A percentile compares a stretch with the other conserved stretches of the same genome.
Evolutionary conservation across 345 rosid genomes (phyloP).

Genomic region (Hypericum androsaemum): DNA sequence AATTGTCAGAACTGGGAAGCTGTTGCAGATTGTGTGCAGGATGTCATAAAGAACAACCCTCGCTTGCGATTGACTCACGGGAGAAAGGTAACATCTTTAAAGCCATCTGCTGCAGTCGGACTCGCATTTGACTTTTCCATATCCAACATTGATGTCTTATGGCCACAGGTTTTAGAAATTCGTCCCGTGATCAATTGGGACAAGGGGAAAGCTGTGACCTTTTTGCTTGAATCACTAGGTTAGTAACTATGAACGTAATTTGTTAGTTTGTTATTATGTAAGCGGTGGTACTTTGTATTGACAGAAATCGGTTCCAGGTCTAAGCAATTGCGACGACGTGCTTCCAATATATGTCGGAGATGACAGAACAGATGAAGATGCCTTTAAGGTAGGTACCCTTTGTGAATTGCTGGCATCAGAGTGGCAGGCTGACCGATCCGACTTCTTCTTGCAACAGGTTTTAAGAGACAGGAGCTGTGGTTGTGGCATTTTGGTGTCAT

Average conservation of each 20-base stretch:
- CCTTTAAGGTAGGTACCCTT: constrained; percentile 49
- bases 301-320: constrained; percentile 28
- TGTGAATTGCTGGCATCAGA: background rate
- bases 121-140: background rate
- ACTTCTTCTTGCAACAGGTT: constrained; percentile 32
- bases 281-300: background rate
- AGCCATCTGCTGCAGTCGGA: background rate
- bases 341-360: constrained; percentile 96
- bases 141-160: background rate
- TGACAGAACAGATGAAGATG: constrained; percentile 97
- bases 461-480: constrained; percentile 67
- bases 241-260: background rate
- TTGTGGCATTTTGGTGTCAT: constrained; percentile 72
- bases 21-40: constrained; percentile 47
- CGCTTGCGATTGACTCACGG: constrained; percentile 59
- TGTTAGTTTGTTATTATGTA: background rate
- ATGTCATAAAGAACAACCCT: constrained; percentile 43
- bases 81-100: constrained; percentile 45
- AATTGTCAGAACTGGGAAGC: constrained; percentile 44
- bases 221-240: constrained; percentile 94
- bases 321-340: constrained; percentile 59
- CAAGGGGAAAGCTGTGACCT: constrained; percentile 86
- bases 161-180: constrained; percentile 69
- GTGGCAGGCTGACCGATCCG: background rate
- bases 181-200: constrained; percentile 92